phyloP scores from a whole-genome alignment of 164 flowering plant species.

The Kingdonia uniflora region DNA sequence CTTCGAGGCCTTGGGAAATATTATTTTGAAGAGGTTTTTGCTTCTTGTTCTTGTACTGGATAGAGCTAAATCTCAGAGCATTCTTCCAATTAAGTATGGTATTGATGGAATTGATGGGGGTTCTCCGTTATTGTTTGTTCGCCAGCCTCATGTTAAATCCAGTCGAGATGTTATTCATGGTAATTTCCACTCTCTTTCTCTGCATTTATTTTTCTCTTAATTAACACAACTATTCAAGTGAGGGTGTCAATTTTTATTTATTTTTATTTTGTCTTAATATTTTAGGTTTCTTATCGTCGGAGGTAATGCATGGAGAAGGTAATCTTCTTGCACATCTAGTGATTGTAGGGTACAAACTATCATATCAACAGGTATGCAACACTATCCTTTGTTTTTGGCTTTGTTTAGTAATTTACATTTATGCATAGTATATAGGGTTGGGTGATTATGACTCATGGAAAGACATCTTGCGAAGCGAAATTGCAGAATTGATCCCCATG shows the following conservation, averaged over 20 bases:
- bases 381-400: too few species aligned
- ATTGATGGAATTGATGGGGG: constrained; percentile 97
- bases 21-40: constrained; percentile 78
- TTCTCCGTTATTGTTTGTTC: constrained; percentile 67
- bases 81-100: constrained; percentile 78
- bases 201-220: background rate
- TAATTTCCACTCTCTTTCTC: constrained; percentile 14
- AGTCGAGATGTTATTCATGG: constrained; percentile 72
- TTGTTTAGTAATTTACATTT: too few species aligned
- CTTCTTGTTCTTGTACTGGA: constrained; percentile 82
- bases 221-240: background rate
- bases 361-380: constrained; percentile 62
- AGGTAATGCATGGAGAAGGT: constrained; percentile 97
- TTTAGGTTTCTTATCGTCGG: constrained; percentile 71
- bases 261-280: background rate
- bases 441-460: too few species aligned
- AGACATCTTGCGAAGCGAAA: too few species aligned
- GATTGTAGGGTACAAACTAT: constrained; percentile 77
- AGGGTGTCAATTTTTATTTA: background rate
- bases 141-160: constrained; percentile 51
- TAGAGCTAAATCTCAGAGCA: constrained; percentile 66
- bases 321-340: constrained; percentile 75
- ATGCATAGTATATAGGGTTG: too few species aligned
- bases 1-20: constrained; percentile 67
- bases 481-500: too few species aligned